A percentile compares a stretch with the other conserved stretches of the same genome.
phyloP scores from a whole-genome alignment of 2,329 filamentous ascomycete species.

The Cladosporium cucumerinum region DNA sequence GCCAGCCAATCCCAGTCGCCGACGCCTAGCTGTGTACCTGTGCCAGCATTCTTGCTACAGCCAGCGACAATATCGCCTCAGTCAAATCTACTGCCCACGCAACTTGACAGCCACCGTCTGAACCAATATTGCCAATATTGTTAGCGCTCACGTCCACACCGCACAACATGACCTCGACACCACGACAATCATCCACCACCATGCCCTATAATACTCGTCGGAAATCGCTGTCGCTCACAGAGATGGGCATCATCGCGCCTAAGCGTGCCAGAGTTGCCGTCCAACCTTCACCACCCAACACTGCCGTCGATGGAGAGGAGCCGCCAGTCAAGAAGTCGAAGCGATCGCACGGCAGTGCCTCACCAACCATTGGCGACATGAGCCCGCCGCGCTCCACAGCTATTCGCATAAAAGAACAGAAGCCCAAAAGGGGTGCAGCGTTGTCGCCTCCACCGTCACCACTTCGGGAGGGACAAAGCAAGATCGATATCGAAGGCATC shows the following conservation, averaged over 20 bases:
- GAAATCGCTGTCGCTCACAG: conserved; percentile 90
- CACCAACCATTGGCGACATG: conserved; percentile 36
- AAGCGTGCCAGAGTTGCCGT: conserved; percentile 45
- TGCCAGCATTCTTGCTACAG: conserved; percentile 15
- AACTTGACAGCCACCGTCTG: neutral
- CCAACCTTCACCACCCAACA: conserved; percentile 57
- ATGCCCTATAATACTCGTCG: conserved; percentile 97
- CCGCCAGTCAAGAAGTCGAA: conserved; percentile 63
- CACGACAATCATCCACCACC: conserved; percentile 27
- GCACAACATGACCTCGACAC: conserved; percentile 8
- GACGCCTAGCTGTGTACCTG: conserved; percentile 11
- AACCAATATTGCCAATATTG: neutral
- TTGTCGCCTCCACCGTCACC: conserved; percentile 80
- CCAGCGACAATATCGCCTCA: conserved; percentile 12
- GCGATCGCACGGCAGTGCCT: conserved; percentile 61
- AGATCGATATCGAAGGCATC: conserved; percentile 77
- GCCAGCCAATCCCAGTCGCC: conserved; percentile 13
- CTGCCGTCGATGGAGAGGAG: conserved; percentile 60
- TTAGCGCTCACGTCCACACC: neutral
- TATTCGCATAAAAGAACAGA: conserved; percentile 48
- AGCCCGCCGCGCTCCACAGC: conserved; percentile 45
- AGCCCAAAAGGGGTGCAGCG: conserved; percentile 53
- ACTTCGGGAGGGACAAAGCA: conserved; percentile 48
- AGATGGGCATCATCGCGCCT: conserved; percentile 83
- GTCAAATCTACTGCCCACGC: conserved; percentile 1